Evolutionary conservation across 768 basidiomycete genomes (phyloP).

Genomic region (Naganishia vaughanmartiniae): DNA sequence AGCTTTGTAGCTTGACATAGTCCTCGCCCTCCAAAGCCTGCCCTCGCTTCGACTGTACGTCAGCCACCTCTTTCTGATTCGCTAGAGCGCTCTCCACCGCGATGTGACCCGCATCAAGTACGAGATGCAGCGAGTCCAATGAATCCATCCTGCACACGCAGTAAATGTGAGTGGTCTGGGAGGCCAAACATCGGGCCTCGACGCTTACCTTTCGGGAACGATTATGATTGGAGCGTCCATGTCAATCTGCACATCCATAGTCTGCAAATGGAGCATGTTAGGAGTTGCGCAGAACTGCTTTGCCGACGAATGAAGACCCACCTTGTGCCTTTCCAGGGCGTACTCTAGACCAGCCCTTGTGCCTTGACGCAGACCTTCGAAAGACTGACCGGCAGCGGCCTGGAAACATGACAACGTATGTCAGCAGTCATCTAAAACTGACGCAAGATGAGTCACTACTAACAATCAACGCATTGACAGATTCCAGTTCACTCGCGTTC

Average conservation of each 20-base stretch:
- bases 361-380: constrained; percentile 89
- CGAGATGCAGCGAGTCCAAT: constrained; percentile 74
- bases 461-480: constrained; percentile 86
- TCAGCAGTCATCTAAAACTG: constrained; percentile 7
- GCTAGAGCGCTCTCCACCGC: constrained; percentile 86
- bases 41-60: constrained; percentile 76
- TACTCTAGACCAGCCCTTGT: constrained; percentile 91
- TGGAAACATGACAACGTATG: constrained; percentile 43
- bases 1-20: constrained; percentile 74
- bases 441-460: neutral
- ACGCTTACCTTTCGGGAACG: constrained; percentile 79
- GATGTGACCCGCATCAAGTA: constrained; percentile 95
- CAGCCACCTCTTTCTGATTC: constrained; percentile 72
- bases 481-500: constrained; percentile 89
- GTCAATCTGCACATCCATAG: constrained; percentile 92
- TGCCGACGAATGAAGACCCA: constrained; percentile 2
- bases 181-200: neutral
- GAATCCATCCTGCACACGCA: constrained; percentile 64
- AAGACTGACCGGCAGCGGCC: constrained; percentile 86
- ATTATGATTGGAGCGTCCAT: constrained; percentile 96
- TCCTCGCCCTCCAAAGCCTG: constrained; percentile 84
- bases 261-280: constrained; percentile 50
- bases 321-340: constrained; percentile 83
- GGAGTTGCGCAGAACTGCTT: neutral
- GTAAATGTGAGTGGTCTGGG: neutral